These are phyloP conservation scores for Fraxinus sp. DNA, from an alignment of 305 asterid species.

Conservation along the genomic window DNA sequence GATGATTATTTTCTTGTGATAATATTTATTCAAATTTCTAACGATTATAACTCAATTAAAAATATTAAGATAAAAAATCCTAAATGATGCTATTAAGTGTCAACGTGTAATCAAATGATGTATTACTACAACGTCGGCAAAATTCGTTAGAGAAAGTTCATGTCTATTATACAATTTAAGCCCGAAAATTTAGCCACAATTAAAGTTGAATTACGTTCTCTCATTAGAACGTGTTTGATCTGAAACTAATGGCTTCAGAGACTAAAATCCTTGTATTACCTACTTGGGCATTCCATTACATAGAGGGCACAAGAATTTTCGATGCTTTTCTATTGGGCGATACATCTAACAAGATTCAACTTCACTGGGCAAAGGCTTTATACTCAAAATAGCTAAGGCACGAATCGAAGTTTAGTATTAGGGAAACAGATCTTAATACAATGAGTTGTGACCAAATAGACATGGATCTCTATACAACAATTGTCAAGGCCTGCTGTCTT, in stretches of 20 bases:
- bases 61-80: background rate
- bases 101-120: background rate
- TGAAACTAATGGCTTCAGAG: background rate
- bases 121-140: background rate
- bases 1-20: no score
- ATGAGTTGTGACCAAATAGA: background rate
- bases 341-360: background rate
- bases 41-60: no score
- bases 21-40: background rate
- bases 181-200: background rate
- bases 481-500: background rate
- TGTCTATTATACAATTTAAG: background rate
- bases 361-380: background rate
- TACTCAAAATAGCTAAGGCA: background rate
- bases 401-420: background rate
- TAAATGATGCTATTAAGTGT: background rate
- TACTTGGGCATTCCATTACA: background rate
- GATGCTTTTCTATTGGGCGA: background rate
- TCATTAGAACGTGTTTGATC: background rate
- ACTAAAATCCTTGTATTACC: background rate
- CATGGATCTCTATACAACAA: conserved; percentile 5
- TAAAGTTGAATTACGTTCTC: background rate
- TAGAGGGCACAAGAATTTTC: background rate
- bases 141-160: background rate
- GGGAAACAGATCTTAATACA: conserved; percentile 1